Evolutionary conservation across 345 rosid genomes (phyloP), one percentile per base, ranked within the genome.

Genomic region (Cardamine resedifolia): DNA sequence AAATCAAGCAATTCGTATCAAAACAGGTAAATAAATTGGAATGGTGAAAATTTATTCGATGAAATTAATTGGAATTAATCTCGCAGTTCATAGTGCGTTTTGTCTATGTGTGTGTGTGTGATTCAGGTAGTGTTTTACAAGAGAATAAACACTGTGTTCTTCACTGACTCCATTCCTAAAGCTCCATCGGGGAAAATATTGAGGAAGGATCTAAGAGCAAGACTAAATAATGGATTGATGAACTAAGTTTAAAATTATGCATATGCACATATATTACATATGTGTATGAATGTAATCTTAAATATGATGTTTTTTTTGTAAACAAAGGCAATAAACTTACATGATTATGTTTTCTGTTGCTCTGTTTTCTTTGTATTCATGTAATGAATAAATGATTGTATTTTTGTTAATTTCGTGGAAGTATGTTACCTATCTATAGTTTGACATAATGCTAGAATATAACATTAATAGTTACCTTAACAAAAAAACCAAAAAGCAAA

Each of bases 181-280:
- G 85, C 92, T 51, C 87, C 94, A 23, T 81, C 97, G 2, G 97
- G 98, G 11, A 93, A 93, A 74, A 89, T 91, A 23, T 63, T 91
- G 86, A 79, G 97, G 78, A 91, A 94, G 36, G 88, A 89, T 44
- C 77, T 91, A 8, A 80, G 86, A 73, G 87, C 82, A 26, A 84
- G 49, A 68, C 52, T 94, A 58, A 83, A 84, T 1, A 68, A 83
- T 34, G 85, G 77, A 39, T 24, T 68, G 18, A 36, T 20, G 47
- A 58, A 6, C 28, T 20, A 36, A 14, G 30, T 36, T 21, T 36
- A 2, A 15, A 14, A 38, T 38, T 7, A 62, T 16, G 38, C 67
- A 26, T 7, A 41, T 39, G 21, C n/a, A n/a, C n/a, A n/a, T n/a
- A n/a, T n/a, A n/a, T n/a, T n/a, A n/a, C 28, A 21, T 5, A 20